phyloP scores from a whole-genome alignment of 2,329 filamentous ascomycete genomes.

The Chlorencoelia australis region DNA sequence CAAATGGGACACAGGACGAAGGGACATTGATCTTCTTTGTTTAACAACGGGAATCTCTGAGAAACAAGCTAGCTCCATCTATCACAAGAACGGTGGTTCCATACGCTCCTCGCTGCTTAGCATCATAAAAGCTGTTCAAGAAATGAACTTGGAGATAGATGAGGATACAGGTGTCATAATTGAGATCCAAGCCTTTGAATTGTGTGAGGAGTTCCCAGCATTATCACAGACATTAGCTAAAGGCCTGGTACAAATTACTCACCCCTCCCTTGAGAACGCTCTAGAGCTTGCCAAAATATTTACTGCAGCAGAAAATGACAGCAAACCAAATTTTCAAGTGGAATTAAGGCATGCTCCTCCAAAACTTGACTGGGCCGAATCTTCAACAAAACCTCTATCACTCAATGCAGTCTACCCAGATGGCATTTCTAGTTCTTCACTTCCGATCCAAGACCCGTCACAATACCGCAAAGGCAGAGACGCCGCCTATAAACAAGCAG shows the following conservation, averaged over 20 bases:
- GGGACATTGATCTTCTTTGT: constrained; percentile 52
- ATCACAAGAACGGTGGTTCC: constrained; percentile 50
- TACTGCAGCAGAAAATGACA: constrained; percentile 2
- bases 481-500: constrained; percentile 45
- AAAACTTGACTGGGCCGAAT: constrained; percentile 7
- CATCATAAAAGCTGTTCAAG: constrained; percentile 29
- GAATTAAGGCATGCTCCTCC: constrained; percentile 23
- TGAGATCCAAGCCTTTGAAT: constrained; percentile 40
- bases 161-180: constrained; percentile 35
- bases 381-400: constrained; percentile 3
- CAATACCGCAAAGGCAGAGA: constrained; percentile 15
- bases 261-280: constrained; percentile 46
- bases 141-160: constrained; percentile 28
- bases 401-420: constrained; percentile 8
- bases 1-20: constrained; percentile 46
- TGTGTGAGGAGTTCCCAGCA: constrained; percentile 43
- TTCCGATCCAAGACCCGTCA: constrained; percentile 2
- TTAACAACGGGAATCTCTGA: constrained; percentile 38
- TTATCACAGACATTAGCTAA: constrained; percentile 38
- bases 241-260: constrained; percentile 44
- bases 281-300: constrained; percentile 49
- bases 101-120: constrained; percentile 43
- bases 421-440: not conserved
- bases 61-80: constrained; percentile 42
- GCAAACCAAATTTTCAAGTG: constrained; percentile 17